A percentile compares a stretch with the other conserved stretches of the same genome.
Evolutionary conservation across 75 land plant species (phyloP).

Genomic region (Cryptomeria japonica): DNA sequence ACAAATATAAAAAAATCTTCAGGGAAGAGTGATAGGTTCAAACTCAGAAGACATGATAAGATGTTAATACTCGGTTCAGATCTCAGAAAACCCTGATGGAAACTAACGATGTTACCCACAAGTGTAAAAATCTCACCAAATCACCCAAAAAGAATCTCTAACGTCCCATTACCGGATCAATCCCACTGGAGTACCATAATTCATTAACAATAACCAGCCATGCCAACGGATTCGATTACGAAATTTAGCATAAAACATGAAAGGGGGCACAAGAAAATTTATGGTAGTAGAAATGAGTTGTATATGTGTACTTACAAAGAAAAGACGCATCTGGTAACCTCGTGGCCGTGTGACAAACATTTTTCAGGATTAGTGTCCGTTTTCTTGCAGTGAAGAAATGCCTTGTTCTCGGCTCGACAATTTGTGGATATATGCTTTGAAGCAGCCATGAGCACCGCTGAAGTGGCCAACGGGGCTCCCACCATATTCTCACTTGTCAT

Average conservation of each 20-base stretch:
- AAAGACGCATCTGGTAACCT: conserved; percentile 32
- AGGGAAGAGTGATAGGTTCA: not conserved
- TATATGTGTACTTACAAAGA: conserved; percentile 15
- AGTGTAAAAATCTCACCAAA: too few species aligned
- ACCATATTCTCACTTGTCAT: conserved; percentile 12
- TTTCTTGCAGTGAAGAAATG: conserved; percentile 33
- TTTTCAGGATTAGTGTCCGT: conserved; percentile 30
- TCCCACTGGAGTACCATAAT: not conserved
- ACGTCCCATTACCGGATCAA: not conserved
- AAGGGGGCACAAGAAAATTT: not conserved
- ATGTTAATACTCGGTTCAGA: not conserved
- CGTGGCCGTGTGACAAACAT: conserved; percentile 28
- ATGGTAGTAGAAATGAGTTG: not conserved
- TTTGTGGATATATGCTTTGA: conserved; percentile 22
- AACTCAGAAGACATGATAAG: not conserved
- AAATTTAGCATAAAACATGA: not conserved
- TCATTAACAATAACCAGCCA: not conserved
- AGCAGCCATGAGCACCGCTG: conserved; percentile 38
- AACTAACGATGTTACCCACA: not conserved
- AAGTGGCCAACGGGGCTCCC: conserved; percentile 29
- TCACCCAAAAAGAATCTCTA: too few species aligned
- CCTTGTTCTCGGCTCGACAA: conserved; percentile 38
- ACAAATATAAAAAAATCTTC: not conserved
- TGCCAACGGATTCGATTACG: not conserved
- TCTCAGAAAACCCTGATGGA: not conserved